Base-by-base conservation (phyloP, 2,329 filamentous ascomycete species). In the Dothideomycetes sp. region DNA sequence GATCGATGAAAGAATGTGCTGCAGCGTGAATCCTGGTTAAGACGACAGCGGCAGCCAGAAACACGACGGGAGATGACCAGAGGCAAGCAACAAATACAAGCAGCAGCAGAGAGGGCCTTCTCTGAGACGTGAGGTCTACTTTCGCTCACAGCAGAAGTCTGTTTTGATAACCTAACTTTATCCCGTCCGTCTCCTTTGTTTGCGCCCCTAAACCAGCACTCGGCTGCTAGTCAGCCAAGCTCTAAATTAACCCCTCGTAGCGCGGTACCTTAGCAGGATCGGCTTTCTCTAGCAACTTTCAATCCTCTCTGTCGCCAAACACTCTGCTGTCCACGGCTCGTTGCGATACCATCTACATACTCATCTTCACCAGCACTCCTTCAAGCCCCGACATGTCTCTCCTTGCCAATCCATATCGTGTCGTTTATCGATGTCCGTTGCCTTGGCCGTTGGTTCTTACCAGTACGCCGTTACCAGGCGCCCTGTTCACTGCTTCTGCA, bases 401-500 rank as follows among this genome's bases (percentile, higher is more conserved):
- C 37, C n/a, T 33, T 40, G 28, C 20, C 37, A 29, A 22, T 40
- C 27, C 33, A 20, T 40, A 29, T 40, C 37, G 25, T 28, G 32
- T 33, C 27, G 37, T 15, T 19, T 31, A 30, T 39, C 28, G 24
- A 23, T 23, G 34, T 33, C 17, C 30, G 30, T 33, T 15, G 4
- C 12, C n/a, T 12, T 12, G 10, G 16, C 32, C 32, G 32, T 34
- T 34, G 20, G 30, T 19, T 17, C n/a, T 29, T 29, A 9, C 28
- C 37, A 29, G 25, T 40, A 28, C 15, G 18, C 37, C 29, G 37
- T 40, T 40, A 15, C 20, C 29, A 40, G 37, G 37, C 37, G 37
- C 33, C 37, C 37, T 32, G 22, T 29, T n/a, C 28, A 40, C 37
- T 32, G 37, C 37, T 40, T 39, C 29, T 40, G 37, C 37, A 33